Conservation (phyloP, 805 yeast species). For the Wilhelminamyces savonicus region DNA sequence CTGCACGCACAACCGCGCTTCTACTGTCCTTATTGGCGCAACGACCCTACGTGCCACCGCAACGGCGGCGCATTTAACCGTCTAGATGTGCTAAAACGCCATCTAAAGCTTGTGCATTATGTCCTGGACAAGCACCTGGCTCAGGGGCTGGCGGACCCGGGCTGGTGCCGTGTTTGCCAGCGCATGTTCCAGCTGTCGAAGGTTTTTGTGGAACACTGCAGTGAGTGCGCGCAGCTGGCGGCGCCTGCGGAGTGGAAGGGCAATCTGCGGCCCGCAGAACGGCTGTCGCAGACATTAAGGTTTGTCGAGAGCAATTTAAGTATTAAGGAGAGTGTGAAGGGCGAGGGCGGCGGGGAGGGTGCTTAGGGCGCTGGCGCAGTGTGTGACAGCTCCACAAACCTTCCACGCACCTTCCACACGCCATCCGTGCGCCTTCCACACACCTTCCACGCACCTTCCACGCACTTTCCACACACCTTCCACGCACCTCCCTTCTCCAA, state of each 20-base stretch:
- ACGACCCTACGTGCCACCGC: conserved; percentile 66
- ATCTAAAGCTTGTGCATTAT: conserved; percentile 63
- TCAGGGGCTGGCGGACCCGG: conserved; percentile 43
- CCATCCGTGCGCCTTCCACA: too few species aligned
- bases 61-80: conserved; percentile 73
- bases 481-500: too few species aligned
- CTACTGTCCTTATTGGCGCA: conserved; percentile 69
- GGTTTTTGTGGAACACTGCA: conserved; percentile 58
- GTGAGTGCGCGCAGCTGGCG: conserved; percentile 45
- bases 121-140: conserved; percentile 38
- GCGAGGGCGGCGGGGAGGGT: too few species aligned
- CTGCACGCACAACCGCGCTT: conserved; percentile 63
- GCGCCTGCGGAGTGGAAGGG: conserved; percentile 6
- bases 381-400: too few species aligned
- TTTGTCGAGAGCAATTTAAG: too few species aligned
- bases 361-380: too few species aligned
- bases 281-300: too few species aligned
- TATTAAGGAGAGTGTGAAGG: too few species aligned
- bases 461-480: too few species aligned
- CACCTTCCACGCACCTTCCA: too few species aligned
- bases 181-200: conserved; percentile 48
- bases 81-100: conserved; percentile 69
- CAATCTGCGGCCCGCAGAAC: too few species aligned
- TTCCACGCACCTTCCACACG: too few species aligned
- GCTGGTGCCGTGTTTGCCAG: conserved; percentile 65